Percentiles rank a stretch among this genome's conserved stretches.
Conservation (phyloP, 768 basidiomycete genomes). For the Russula brevipes region DNA sequence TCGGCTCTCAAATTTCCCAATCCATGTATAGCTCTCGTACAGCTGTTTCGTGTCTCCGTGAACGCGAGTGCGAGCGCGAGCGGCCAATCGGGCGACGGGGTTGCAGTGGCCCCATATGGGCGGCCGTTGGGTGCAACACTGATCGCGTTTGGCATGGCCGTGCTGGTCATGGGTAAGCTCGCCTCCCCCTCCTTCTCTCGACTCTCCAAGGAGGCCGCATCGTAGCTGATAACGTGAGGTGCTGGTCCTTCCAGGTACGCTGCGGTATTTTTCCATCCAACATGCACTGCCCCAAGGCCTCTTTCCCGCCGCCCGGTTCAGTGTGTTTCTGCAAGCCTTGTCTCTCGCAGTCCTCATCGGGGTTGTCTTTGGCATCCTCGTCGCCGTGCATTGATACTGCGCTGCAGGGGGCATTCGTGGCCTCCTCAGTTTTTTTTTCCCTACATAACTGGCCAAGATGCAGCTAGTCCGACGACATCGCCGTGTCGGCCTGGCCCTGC, state of each 20-base stretch:
- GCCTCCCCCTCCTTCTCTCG: not conserved
- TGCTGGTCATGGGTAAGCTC: conserved; percentile 34
- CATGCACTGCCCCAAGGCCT: conserved; percentile 35
- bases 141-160: conserved; percentile 35
- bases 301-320: conserved; percentile 40
- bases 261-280: conserved; percentile 41
- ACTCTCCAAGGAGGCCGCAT: not conserved
- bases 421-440: not conserved
- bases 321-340: conserved; percentile 31
- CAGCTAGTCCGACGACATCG: not conserved
- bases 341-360: conserved; percentile 32
- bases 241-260: conserved; percentile 27
- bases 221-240: not conserved
- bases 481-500: too few species aligned
- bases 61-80: conserved; percentile 29
- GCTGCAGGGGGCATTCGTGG: not conserved
- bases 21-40: conserved; percentile 38
- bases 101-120: conserved; percentile 29
- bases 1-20: not conserved
- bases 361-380: conserved; percentile 37
- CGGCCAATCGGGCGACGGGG: conserved; percentile 3
- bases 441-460: not conserved
- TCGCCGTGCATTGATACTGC: conserved; percentile 22
- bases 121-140: conserved; percentile 44
- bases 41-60: conserved; percentile 40